Evolutionary conservation across 805 yeast species (phyloP), one percentile per base, ranked within the genome.

Genomic region (Zygotorulaspora sp.): DNA sequence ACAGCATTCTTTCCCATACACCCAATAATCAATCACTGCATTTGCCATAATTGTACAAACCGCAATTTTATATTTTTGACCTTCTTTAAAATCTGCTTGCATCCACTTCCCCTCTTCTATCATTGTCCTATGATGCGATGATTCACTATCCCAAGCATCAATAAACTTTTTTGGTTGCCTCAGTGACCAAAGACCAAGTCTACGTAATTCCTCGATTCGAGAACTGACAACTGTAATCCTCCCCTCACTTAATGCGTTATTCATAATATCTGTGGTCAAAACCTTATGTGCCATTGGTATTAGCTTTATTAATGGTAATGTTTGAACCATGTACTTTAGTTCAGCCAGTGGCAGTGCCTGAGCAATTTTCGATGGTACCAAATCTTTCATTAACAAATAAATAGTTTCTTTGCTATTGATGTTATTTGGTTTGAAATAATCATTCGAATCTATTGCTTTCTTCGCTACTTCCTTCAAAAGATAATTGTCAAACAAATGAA

Each of bases 111-210:
- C 83, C 58, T 92, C 98, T 16, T 77, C 76, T 4, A 92, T 45
- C 16, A 90, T 45, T 41, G 72, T 62, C 49, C 83, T 90, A 86
- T 94, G 78, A 47, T 84, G 89, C 20, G 68, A 65, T n/a, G 55
- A 56, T 10, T 66, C 58, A 17, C 49, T 55, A 35, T 47, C 51
- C 58, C 55, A 74, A 0, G 97, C 96, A 47, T 86, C 95, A 9
- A 70, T 54, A 52, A 71, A 81, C 45, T 75, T 72, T 36, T 73
- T 68, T 0, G 95, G 95, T 58, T 92, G 98, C 36, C 95, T 71
- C 36, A 92, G 66, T 15, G 95, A 81, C 97, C 98, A 92, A 51
- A 84, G 79, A 2, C 85, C 83, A 41, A 82, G 81, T 32, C 95
- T 70, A 58, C 87, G 86, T 45, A 92, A 69, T 58, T 90, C 97